Evolutionary conservation across 2,329 filamentous ascomycete genomes (phyloP), one percentile per base, ranked within the genome.

Genomic region (Reticulascus tulasneorum): DNA sequence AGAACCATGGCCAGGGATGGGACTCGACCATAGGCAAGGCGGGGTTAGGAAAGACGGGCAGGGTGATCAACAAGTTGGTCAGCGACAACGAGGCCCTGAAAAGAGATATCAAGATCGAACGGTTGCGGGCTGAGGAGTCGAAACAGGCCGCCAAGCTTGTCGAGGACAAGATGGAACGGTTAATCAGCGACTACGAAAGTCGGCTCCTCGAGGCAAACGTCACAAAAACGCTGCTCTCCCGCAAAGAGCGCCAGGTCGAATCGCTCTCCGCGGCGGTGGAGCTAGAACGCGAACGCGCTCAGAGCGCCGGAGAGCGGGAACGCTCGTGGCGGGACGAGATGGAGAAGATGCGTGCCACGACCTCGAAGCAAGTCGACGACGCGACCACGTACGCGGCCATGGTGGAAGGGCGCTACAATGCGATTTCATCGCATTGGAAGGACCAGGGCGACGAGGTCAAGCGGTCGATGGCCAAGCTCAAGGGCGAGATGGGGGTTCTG

Each of bases 41-140:
- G 7, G 80, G 78, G 4, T 63, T 84, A 3, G 84, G 84, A 27
- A 88, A 88, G 65, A 86, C 82, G 9, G 84, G 84, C 8, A 72
- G 83, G 22, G 84, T 88, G 34, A 91, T 93, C 58, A 87, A 93
- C 62, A 79, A 80, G 53, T 73, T 93, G 35, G 86, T 88, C 54
- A 81, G 82, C 35, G 86, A 91, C 54, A 89, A 89, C 48, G 86
- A 91, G 52, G 74, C 80, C 25, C 67, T 91, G 29, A 85, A 85
- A 50, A 75, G 85, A 34, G 85, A 91, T 45, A 68, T 86, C 38
- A 71, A 82, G 50, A 75, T 83, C 38, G 81, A 85, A 58, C 68
- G 70, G 15, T 56, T 83, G 36, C 73, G 73, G 29, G 73, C 82
- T 28, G 83, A 88, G 40, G 85, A 89, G 51, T 73, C 82, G n/a